Evolutionary conservation across 257 asterid species (phyloP), one percentile per base, ranked within the genome.

Genomic region (Henckelia pumila): DNA sequence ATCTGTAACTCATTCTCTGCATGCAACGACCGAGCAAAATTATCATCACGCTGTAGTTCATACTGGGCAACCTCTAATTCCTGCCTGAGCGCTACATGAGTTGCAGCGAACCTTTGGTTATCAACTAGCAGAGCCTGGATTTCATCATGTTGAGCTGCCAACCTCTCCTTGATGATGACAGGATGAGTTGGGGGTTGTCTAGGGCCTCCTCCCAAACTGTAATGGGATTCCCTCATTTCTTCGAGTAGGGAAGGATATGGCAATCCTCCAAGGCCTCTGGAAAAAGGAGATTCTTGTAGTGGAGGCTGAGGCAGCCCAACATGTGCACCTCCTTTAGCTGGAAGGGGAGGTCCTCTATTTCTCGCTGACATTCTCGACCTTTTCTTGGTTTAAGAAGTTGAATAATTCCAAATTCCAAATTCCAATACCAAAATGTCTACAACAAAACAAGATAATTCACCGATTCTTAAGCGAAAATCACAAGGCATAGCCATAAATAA

Each of bases 31-130:
- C 77, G 89, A 7, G 94, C 95, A 81, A 71, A 89, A 50, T 88
- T 84, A 78, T 93, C 95, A 0, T 94, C 91, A 32, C 88, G 82
- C 73, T 85, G 96, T 68, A 93, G 86, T 63, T 90, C 97, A 61
- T 77, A 75, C 72, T 89, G 98, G 0, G 88, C 80, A 63, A 76
- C 89, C 83, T 90, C 98, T 59, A 85, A 23, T 69, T 93, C 98
- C 75, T 93, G 97, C 71, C 84, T 83, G 29, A 93, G 92, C 0
- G 97, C 98, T 73, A 93, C 97, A 21, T 93, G 98, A 4, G 98
- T 90, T 28, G 98, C 98, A 64, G 97, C 95, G 67, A 93, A 74
- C 73, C 95, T 78, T 87, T 93, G 98, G 76, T 93, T 93, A 73
- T 93, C 97, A 69, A 81, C 75, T 59, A 93, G 85, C 67, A 93